Evolutionary conservation across 495 filamentous ascomycete species (phyloP), one percentile per base, ranked within the genome.

Genomic region (Umbilicaria muhlenbergii): DNA sequence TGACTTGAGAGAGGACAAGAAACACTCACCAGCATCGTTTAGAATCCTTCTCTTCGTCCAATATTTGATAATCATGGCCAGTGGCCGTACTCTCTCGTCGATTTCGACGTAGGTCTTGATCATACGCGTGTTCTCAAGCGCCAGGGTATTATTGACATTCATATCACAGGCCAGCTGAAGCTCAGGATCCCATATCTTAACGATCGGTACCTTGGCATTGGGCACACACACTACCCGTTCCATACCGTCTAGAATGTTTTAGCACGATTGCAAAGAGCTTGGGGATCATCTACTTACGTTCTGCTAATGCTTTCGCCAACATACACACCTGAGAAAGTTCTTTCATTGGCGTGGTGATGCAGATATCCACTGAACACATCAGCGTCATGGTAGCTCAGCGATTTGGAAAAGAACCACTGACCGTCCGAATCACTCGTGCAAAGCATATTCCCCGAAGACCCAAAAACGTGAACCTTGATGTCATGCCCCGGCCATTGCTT

Each of bases 141-240:
- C 91, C 37, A 89, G 51, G 2, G 88, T 88, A 50, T 94, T 98
- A 64, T 98, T 98, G 63, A 96, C 86, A 46, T 96, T 98, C 81
- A 98, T 91, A 57, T 98, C 91, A 51, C 86, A 94, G n/a, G 86
- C 82, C 45, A 98, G 67, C 33, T 75, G 64, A 18, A 94, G 69
- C 59, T 94, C 86, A 0, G 91, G 92, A 56, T 98, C 91, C 88
- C 88, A 96, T 38, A 94, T 89, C 64, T 96, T 98, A 42, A 98
- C 91, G 50, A 98, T 98, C 10, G 92, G 89, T 13, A 98, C 92
- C 59, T 94, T 95, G 12, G 91, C 91, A 34, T 81, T 81, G 17
- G 83, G 81, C 6, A 96, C 82, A 55, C 91, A 98, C 34, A 94
- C 81, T 8, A 98, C 87, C 49, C 80, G 80, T 61, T 95, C 70